Conservation (phyloP, 2,329 filamentous ascomycete genomes). For the Sporothrix sp. region DNA sequence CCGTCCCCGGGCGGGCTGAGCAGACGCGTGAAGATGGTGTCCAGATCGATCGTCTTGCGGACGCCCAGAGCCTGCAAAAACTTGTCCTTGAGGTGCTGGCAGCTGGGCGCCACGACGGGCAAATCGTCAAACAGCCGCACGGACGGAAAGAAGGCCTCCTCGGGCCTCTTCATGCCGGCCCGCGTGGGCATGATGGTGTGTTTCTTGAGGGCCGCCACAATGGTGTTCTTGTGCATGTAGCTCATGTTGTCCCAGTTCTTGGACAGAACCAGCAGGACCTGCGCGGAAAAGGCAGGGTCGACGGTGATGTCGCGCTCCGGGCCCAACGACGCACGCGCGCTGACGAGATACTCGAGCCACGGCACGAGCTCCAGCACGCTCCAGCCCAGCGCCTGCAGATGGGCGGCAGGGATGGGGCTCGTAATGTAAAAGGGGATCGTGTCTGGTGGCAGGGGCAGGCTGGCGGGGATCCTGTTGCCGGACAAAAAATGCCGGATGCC, state of each 20-base stretch:
- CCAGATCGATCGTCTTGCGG: conserved; percentile 87
- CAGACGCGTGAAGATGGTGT: conserved; percentile 83
- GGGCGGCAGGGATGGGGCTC: conserved; percentile 51
- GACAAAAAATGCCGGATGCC: conserved; percentile 67
- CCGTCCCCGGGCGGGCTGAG: conserved; percentile 44
- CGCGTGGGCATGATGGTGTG: conserved; percentile 82
- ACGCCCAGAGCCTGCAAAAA: conserved; percentile 76
- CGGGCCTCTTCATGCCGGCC: conserved; percentile 74
- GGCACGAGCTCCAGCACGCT: conserved; percentile 70
- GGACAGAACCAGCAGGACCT: conserved; percentile 69
- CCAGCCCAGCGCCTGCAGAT: conserved; percentile 80
- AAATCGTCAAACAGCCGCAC: conserved; percentile 94
- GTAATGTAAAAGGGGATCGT: conserved; percentile 84
- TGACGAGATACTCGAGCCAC: conserved; percentile 77
- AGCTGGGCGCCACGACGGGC: conserved; percentile 60
- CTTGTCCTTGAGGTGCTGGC: conserved; percentile 80
- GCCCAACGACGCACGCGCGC: conserved; percentile 49
- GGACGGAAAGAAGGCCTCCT: conserved; percentile 83
- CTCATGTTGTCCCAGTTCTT: conserved; percentile 84
- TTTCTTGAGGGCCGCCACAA: conserved; percentile 54
- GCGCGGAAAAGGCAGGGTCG: conserved; percentile 63
- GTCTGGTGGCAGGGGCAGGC: conserved; percentile 66
- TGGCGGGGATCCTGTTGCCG: conserved; percentile 68
- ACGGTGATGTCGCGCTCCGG: conserved; percentile 61
- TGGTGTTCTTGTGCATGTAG: conserved; percentile 51